These are phyloP conservation scores for Cyclaneusma minus DNA, from an alignment of 2,329 filamentous ascomycete genomes.

Conservation along the genomic window DNA sequence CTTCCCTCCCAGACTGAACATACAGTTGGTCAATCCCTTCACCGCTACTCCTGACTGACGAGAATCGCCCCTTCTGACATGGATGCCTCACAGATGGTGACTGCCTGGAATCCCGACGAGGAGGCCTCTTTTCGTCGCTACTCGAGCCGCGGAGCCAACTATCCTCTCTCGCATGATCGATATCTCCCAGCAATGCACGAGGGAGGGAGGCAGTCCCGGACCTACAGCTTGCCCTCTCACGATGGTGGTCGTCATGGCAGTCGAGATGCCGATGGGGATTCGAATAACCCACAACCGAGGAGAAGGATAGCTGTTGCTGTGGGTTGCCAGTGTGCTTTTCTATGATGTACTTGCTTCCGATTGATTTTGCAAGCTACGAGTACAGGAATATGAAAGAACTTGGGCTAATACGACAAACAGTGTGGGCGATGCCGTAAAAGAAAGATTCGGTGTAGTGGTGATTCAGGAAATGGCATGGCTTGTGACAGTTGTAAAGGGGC, in stretches of 20 bases:
- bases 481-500: slow-evolving; percentile 74
- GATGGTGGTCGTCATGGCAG: too few species aligned
- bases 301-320: slow-evolving; percentile 36
- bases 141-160: slow-evolving; percentile 3
- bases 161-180: slow-evolving; percentile 5
- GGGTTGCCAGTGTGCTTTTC: too few species aligned
- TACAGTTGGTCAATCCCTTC: slow-evolving; percentile 1
- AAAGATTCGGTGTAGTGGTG: slow-evolving; percentile 90
- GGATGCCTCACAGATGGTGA: slow-evolving; percentile 1
- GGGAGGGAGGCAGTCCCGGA: background rate
- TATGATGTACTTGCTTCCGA: slow-evolving; percentile 5
- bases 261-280: background rate
- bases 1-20: background rate
- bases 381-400: background rate
- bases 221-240: background rate
- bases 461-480: slow-evolving; percentile 57
- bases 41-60: background rate
- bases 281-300: slow-evolving; percentile 10
- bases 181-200: background rate
- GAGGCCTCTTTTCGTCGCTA: slow-evolving; percentile 3
- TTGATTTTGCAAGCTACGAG: background rate
- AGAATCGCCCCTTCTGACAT: slow-evolving; percentile 2
- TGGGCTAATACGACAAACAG: slow-evolving; percentile 27
- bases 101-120: slow-evolving; percentile 1
- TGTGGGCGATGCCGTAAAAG: slow-evolving; percentile 80